Evolutionary conservation across 441 rosid genomes (phyloP), one percentile per base, ranked within the genome.

Genomic region (Monsonia emarginata): DNA sequence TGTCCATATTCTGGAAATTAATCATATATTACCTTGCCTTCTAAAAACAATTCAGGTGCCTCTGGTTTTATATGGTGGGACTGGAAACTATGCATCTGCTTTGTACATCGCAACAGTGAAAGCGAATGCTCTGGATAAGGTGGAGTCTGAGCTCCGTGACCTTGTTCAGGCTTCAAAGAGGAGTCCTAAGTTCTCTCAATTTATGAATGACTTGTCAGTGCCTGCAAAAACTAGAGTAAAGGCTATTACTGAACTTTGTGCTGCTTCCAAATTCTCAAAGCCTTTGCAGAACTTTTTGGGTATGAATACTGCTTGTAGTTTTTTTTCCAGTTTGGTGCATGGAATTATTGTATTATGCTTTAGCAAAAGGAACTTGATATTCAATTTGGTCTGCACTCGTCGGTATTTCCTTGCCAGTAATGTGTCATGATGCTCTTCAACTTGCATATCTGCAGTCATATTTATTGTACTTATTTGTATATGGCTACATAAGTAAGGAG

Each of bases 1-100:
- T 50, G 26, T 24, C 34, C n/a, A 2, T 21, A 9, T 28, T 16
- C 14, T 14, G 44, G 34, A 19, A 46, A 19, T 36, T 16, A 13
- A 36, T 52, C 25, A 13, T 0, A 8, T 18, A 8, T 73, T 34
- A 63, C 71, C 69, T 16, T 56, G 58, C 13, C 31, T 73, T 26
- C 57, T 34, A 0, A 1, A 70, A 50, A 13, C 36, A 21, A 48
- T 75, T 68, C 80, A 92, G 98, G 81, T 90, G 70, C 98, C 98
- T 54, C 1, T 86, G n/a, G 82, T 79, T 59, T 76, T 90, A 70
- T 88, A 69, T 67, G 98, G 96, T 57, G 97, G 86, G 63, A n/a
- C 86, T 63, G 98, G 96, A 25, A 92, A 88, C 81, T 92, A 88
- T 82, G 96, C 98, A 38, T 80, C 97, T 24, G 90, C 96, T 70